Evolutionary conservation across 2,329 filamentous ascomycete genomes (phyloP), one percentile per base, ranked within the genome.

Genomic region (Meredithiella fracta): DNA sequence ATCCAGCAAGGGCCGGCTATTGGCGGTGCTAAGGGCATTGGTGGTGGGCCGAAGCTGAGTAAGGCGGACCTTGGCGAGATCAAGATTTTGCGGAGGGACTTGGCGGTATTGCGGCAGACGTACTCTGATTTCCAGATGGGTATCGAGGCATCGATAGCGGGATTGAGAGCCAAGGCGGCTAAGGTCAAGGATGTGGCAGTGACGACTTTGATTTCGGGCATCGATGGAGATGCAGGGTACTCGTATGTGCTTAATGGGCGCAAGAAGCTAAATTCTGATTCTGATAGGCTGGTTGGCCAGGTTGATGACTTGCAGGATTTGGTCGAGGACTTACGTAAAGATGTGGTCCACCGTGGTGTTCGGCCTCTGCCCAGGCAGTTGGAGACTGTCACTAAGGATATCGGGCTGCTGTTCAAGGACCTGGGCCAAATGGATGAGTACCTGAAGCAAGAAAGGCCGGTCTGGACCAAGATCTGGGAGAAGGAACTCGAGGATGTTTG

Each of bases 401-500:
- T 98, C 60, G 81, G 82, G 51, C 70, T 75, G 56, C 82, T 92
- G 31, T 85, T 82, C 51, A 83, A 88, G 65, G 90, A 96, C 65
- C 80, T 98, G 60, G 92, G 87, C 76, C 90, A 86, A 70, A 84
- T 98, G 77, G 86, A 95, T 66, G 90, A 95, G 15, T 94, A 86
- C 72, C 79, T 98, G 71, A 83, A 82, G 63, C 79, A 80, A 50
- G 92, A 98, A 76, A 95, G 95, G 68, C 92, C 92, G 0, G 75
- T 96, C 58, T 98, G 92, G 91, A 96, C 89, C 55, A 96, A 96
- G 78, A 94, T 97, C 61, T 98, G 92, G 92, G 91, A 97, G 77
- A 90, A 94, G 70, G 90, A 97, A 68, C 74, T 98, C 49, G 88
- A 97, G 68, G 83, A 91, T 54, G 91, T 98, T 2, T 97, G 92